A percentile compares a stretch with the other conserved stretches of the same genome.
phyloP scores from a whole-genome alignment of 129 eudicot genomes.

The Flaveria bidentis region DNA sequence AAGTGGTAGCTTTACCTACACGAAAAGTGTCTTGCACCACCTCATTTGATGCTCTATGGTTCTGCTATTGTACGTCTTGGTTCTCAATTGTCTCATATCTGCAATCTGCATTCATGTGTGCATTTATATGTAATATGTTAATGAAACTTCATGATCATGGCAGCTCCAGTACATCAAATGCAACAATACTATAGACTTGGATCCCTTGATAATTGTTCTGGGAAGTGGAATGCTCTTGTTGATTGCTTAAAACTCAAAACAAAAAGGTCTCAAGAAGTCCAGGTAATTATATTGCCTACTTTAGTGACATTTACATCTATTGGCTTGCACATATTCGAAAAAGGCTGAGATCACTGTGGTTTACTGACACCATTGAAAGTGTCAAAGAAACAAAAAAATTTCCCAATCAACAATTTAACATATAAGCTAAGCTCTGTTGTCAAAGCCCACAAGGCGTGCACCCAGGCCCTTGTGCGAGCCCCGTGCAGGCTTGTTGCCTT shows the following conservation, averaged over 20 bases:
- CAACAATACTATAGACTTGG: conserved; percentile 96
- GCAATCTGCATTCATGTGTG: background rate
- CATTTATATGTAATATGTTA: background rate
- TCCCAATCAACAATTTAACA: background rate
- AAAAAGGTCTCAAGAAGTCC: conserved; percentile 61
- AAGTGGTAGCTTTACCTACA: background rate
- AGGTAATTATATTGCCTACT: conserved; percentile 44
- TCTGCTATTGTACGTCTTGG: conserved; percentile 74
- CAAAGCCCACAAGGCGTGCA: no score
- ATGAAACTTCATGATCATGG: conserved; percentile 23
- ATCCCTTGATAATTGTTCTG: conserved; percentile 71
- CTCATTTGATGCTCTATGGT: conserved; percentile 79
- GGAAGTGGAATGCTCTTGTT: conserved; percentile 66
- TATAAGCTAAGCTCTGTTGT: no score
- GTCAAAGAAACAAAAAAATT: background rate
- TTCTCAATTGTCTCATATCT: conserved; percentile 10
- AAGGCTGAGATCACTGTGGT: background rate
- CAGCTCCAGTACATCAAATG: conserved; percentile 99
- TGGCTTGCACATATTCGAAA: background rate
- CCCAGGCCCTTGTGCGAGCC: no score
- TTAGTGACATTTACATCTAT: background rate
- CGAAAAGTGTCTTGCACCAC: conserved; percentile 8
- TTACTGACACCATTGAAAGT: background rate
- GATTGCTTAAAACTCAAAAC: conserved; percentile 91
- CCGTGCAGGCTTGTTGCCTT: no score